Percentiles rank a stretch among this genome's conserved stretches.
Conservation (phyloP, 345 rosid species). For the Linum tenue region DNA sequence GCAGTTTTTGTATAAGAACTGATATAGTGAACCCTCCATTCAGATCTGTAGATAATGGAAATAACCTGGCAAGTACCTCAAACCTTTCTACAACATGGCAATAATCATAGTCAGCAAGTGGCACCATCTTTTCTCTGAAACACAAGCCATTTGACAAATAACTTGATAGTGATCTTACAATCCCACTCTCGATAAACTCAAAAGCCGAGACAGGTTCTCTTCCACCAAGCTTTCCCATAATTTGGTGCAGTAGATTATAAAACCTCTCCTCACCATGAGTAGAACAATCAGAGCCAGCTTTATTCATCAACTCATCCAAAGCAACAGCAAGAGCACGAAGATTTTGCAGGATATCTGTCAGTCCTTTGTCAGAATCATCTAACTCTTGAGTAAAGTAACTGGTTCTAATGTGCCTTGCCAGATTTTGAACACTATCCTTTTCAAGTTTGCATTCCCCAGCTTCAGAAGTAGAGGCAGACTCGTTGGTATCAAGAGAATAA, state of each 20-base stretch:
- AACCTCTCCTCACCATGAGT: conserved; percentile 45
- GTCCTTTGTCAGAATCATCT: conserved; percentile 49
- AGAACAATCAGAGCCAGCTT: conserved; percentile 22
- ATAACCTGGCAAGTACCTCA: conserved; percentile 51
- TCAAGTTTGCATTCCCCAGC: conserved; percentile 50
- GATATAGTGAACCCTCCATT: conserved; percentile 45
- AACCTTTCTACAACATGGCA: conserved; percentile 44
- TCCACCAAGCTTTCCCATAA: conserved; percentile 57
- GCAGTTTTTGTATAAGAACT: conserved; percentile 53
- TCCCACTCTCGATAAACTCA: conserved; percentile 87
- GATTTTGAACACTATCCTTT: conserved; percentile 48
- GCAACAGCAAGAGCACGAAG: conserved; percentile 54
- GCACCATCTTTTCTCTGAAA: conserved; percentile 29
- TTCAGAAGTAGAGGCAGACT: conserved; percentile 32
- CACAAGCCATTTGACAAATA: conserved; percentile 57
- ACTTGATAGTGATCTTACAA: conserved; percentile 56
- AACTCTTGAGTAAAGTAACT: conserved; percentile 53
- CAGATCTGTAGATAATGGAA: conserved; percentile 35
- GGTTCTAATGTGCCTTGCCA: conserved; percentile 56
- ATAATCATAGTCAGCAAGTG: conserved; percentile 19
- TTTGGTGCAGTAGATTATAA: conserved; percentile 37
- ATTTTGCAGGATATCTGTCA: conserved; percentile 72
- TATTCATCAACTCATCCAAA: conserved; percentile 41
- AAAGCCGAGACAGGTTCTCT: conserved; percentile 79
- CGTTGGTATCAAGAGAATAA: conserved; percentile 44